Percentiles rank a stretch among this genome's conserved stretches.
phyloP scores from a whole-genome alignment of 192 early-diverging fungal species.

The Linnemannia exigua region DNA sequence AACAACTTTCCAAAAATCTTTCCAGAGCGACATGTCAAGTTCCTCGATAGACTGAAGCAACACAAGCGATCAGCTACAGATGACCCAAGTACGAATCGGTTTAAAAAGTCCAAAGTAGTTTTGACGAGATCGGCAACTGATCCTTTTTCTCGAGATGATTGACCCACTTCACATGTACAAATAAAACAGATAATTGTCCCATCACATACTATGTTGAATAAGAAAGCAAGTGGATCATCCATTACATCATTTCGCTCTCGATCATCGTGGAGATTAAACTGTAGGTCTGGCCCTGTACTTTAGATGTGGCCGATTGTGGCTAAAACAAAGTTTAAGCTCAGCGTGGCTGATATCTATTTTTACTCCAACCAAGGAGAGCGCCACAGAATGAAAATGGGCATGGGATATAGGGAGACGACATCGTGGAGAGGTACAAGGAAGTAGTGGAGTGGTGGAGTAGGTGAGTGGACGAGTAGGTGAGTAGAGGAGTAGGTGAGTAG shows the following conservation, averaged over 20 bases:
- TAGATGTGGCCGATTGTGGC: too few species aligned
- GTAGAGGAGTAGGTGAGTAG: background rate
- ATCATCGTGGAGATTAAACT: too few species aligned
- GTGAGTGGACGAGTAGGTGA: background rate
- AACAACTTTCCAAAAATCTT: constrained; percentile 29
- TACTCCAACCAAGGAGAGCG: too few species aligned
- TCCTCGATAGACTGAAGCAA: constrained; percentile 24
- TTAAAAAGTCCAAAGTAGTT: constrained; percentile 18
- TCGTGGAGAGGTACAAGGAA: background rate
- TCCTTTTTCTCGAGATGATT: constrained; percentile 20
- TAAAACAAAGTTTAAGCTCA: too few species aligned
- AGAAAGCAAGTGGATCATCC: background rate
- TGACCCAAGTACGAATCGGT: constrained; percentile 8
- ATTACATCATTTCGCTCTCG: too few species aligned
- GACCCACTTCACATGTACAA: constrained; percentile 14
- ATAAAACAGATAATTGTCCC: background rate
- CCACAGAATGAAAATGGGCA: too few species aligned
- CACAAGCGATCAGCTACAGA: constrained; percentile 34
- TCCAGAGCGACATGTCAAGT: constrained; percentile 26
- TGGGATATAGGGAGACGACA: too few species aligned
- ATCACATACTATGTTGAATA: constrained; percentile 2
- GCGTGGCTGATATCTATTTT: too few species aligned
- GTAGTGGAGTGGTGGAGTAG: background rate
- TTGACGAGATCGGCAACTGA: constrained; percentile 36
- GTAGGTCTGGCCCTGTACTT: too few species aligned